A percentile compares a stretch with the other conserved stretches of the same genome.
phyloP scores from a whole-genome alignment of 163 green algal genomes.

The Botryococcus braunii region DNA sequence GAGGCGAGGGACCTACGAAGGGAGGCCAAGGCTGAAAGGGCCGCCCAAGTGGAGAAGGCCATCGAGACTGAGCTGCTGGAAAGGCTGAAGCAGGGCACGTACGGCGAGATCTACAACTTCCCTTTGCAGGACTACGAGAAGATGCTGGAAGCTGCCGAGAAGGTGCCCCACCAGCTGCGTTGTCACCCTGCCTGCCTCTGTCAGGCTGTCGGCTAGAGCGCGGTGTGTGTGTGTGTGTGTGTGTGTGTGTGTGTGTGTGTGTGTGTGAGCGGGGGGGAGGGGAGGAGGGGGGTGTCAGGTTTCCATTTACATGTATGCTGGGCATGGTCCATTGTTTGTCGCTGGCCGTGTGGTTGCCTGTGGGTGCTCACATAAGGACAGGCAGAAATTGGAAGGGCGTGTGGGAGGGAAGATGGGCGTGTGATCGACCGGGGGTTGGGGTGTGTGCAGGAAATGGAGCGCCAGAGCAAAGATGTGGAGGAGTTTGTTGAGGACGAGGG shows the following conservation, averaged over 20 bases:
- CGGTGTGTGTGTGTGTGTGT: background rate
- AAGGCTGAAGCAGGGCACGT: constrained; percentile 83
- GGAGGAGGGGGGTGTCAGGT: too few species aligned
- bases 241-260: background rate
- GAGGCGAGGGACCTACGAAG: constrained; percentile 68
- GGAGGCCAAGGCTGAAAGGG: constrained; percentile 79
- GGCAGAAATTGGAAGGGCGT: background rate
- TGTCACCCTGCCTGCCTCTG: background rate
- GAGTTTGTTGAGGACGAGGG: background rate
- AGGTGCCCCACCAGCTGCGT: background rate
- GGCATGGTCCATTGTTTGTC: background rate
- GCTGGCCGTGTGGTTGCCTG: background rate
- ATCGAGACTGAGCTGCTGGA: constrained; percentile 95
- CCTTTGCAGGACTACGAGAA: constrained; percentile 82
- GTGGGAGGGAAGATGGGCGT: too few species aligned
- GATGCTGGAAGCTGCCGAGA: constrained; percentile 31
- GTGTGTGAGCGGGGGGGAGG: too few species aligned
- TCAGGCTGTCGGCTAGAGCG: background rate
- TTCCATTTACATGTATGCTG: background rate
- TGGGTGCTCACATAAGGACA: background rate
- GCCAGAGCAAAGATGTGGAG: background rate
- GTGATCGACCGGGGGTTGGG: background rate
- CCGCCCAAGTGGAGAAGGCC: constrained; percentile 76
- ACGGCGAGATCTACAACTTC: constrained; percentile 99
- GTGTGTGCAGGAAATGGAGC: background rate